phyloP scores from a whole-genome alignment of 164 flowering plant species.

The Saururus chinensis region DNA sequence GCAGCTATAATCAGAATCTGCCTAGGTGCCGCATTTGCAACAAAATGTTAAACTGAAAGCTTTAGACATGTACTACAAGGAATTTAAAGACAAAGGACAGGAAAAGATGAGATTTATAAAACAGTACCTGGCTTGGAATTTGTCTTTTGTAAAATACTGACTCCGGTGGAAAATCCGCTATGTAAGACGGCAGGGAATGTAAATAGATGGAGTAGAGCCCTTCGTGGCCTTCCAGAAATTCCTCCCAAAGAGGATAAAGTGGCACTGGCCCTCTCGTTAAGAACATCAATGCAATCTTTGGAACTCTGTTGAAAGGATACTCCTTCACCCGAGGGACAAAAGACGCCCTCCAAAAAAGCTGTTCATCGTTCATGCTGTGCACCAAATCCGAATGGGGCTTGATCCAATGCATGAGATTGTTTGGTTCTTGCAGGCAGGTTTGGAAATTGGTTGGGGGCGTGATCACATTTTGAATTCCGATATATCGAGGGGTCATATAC shows the following conservation, averaged over 20 bases:
- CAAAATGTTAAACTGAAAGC: too few species aligned
- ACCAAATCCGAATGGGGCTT: conserved; percentile 49
- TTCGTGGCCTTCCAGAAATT: conserved; percentile 64
- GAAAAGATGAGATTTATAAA: background rate
- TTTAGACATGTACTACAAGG: background rate
- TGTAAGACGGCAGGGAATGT: conserved; percentile 59
- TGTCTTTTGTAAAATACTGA: conserved; percentile 68
- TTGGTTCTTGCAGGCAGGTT: conserved; percentile 35
- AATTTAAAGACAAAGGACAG: background rate
- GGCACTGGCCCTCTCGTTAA: conserved; percentile 90
- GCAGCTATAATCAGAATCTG: too few species aligned
- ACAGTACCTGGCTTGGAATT: conserved; percentile 80
- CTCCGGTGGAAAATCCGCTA: conserved; percentile 31
- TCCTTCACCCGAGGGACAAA: conserved; percentile 42
- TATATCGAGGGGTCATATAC: conserved; percentile 23
- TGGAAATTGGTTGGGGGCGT: conserved; percentile 15
- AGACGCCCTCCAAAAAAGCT: conserved; percentile 81
- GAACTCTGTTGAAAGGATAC: conserved; percentile 66
- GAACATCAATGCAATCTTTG: conserved; percentile 94
- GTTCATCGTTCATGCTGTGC: conserved; percentile 70
- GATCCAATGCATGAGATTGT: conserved; percentile 39
- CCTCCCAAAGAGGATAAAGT: conserved; percentile 80
- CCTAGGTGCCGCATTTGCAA: too few species aligned
- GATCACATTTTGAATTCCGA: conserved; percentile 22
- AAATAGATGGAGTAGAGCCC: conserved; percentile 63